Conservation (phyloP, 106 monocot genomes). For the Dendrobium officinale region DNA sequence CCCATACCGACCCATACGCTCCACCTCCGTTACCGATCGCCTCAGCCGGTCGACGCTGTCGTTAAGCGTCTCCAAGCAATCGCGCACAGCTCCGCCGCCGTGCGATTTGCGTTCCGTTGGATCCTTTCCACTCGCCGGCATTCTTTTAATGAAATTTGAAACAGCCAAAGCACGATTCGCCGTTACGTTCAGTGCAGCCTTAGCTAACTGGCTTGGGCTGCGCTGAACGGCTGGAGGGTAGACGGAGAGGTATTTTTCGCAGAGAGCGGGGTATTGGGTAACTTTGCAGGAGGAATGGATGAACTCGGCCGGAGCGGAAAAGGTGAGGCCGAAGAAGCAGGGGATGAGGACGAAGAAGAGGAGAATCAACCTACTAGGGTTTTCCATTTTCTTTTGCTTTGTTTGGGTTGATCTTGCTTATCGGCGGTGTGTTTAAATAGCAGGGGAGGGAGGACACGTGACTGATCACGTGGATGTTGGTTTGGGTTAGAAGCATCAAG, state of each 20-base stretch:
- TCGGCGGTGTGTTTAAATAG: not conserved
- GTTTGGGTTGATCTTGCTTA: not conserved
- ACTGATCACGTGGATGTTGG: not conserved
- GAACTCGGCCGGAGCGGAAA: conserved; percentile 8
- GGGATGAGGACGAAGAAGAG: not conserved
- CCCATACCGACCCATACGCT: conserved; percentile 22
- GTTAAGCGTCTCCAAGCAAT: conserved; percentile 35
- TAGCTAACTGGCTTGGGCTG: conserved; percentile 37
- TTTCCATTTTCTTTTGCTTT: not conserved
- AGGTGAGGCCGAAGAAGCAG: not conserved
- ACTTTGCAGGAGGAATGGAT: conserved; percentile 23
- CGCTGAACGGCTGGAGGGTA: conserved; percentile 21
- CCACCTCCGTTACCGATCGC: conserved; percentile 29
- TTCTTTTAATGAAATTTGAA: conserved; percentile 17
- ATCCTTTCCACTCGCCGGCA: not conserved
- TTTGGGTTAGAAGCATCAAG: not conserved
- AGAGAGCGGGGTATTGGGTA: conserved; percentile 28
- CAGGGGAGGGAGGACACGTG: not conserved
- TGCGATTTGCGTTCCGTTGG: not conserved
- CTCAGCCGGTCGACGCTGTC: conserved; percentile 29
- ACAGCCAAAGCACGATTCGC: conserved; percentile 19
- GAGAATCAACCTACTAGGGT: not conserved
- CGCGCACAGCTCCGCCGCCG: conserved; percentile 18
- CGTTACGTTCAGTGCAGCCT: conserved; percentile 26
- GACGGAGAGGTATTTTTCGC: conserved; percentile 19